These are phyloP conservation scores for Metschnikowia drakensbergensis DNA, from an alignment of 805 yeast genomes.

Conservation along the genomic window DNA sequence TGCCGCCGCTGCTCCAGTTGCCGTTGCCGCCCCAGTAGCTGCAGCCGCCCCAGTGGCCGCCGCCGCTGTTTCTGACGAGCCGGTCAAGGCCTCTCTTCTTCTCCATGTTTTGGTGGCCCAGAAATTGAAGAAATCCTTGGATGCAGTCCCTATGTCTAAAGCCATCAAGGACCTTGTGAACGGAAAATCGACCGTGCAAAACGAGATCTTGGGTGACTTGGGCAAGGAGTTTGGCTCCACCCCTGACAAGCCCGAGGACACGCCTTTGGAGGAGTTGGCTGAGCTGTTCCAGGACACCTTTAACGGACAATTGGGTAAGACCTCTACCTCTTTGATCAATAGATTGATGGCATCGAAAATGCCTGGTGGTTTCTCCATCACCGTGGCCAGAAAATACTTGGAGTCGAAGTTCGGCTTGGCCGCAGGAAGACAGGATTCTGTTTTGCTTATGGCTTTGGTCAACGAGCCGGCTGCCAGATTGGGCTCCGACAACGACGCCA, in stretches of 20 bases:
- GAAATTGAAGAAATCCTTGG: slow-evolving; percentile 87
- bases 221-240: slow-evolving; percentile 98
- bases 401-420: slow-evolving; percentile 91
- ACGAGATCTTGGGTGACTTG: slow-evolving; percentile 96
- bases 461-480: slow-evolving; percentile 90
- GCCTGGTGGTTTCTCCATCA: slow-evolving; percentile 98
- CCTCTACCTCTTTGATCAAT: slow-evolving; percentile 81
- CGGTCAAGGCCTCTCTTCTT: slow-evolving; percentile 77
- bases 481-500: slow-evolving; percentile 83
- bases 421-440: slow-evolving; percentile 91
- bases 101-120: slow-evolving; percentile 91
- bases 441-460: slow-evolving; percentile 75
- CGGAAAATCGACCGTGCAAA: slow-evolving; percentile 98
- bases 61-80: slow-evolving; percentile 82
- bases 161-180: slow-evolving; percentile 96
- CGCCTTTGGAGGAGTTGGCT: slow-evolving; percentile 93
- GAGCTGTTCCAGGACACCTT: slow-evolving; percentile 91
- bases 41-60: slow-evolving; percentile 73
- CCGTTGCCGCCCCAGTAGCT: slow-evolving; percentile 62
- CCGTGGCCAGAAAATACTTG: slow-evolving; percentile 87
- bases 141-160: slow-evolving; percentile 80
- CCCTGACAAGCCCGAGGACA: slow-evolving; percentile 98
- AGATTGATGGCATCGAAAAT: slow-evolving; percentile 93
- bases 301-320: slow-evolving; percentile 88
- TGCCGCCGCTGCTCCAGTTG: slow-evolving; percentile 49